These are phyloP conservation scores for Acacia acuminata DNA, from an alignment of 306 rosid species.

Conservation along the genomic window DNA sequence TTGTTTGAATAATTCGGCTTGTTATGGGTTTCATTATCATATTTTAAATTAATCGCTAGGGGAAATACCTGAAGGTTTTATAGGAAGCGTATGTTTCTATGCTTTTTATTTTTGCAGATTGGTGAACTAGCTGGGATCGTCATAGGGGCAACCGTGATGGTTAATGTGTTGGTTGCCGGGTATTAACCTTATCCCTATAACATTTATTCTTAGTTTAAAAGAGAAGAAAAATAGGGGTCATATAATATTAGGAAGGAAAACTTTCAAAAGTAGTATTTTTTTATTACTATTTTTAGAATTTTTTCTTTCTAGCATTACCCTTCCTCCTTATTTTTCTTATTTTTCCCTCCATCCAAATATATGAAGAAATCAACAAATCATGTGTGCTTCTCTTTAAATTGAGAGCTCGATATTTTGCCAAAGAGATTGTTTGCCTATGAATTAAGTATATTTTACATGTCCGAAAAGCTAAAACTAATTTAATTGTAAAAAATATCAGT, in stretches of 20 bases:
- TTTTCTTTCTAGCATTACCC: too few species aligned
- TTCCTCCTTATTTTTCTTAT: too few species aligned
- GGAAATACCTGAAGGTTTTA: slow-evolving; percentile 23
- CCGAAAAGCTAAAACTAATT: not conserved
- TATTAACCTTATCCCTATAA: slow-evolving; percentile 22
- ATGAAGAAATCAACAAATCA: not conserved
- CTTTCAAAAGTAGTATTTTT: too few species aligned
- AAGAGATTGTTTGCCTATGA: not conserved
- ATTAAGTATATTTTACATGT: not conserved
- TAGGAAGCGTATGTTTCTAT: not conserved
- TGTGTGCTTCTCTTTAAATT: not conserved
- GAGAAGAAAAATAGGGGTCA: too few species aligned
- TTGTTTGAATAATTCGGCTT: not conserved
- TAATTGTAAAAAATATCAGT: too few species aligned
- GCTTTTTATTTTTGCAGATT: slow-evolving; percentile 41
- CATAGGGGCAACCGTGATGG: slow-evolving; percentile 69
- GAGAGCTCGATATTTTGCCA: not conserved
- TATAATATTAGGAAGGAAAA: too few species aligned
- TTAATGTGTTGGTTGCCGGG: slow-evolving; percentile 76
- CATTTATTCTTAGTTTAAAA: not conserved
- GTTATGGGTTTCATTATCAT: not conserved
- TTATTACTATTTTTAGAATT: too few species aligned
- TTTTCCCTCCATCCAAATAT: too few species aligned
- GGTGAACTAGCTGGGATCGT: slow-evolving; percentile 94
- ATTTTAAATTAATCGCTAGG: not conserved